Evolutionary conservation across 2,329 filamentous ascomycete genomes (phyloP).

Genomic region (Harringtonia aguacate): DNA sequence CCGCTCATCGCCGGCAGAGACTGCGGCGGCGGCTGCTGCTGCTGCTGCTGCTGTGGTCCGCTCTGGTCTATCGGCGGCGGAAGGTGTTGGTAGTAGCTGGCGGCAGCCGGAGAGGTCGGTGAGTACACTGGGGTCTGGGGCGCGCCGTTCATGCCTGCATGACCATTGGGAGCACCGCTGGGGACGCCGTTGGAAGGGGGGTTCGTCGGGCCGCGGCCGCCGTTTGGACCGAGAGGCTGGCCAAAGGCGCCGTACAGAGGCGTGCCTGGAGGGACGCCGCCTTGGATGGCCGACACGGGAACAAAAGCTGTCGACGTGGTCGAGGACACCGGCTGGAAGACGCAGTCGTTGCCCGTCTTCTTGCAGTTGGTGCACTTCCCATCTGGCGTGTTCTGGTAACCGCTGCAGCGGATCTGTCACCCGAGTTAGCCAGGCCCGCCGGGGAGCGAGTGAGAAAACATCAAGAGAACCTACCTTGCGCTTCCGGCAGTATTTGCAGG

Average conservation of each 20-base stretch:
- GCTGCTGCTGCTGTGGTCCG: not conserved
- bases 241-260: constrained; percentile 47
- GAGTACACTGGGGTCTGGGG: constrained; percentile 9
- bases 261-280: constrained; percentile 45
- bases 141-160: constrained; percentile 9
- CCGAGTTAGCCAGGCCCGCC: not conserved
- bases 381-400: constrained; percentile 46
- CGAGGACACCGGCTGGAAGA: constrained; percentile 49
- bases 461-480: constrained; percentile 34
- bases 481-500: constrained; percentile 50
- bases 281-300: constrained; percentile 46
- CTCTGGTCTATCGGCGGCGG: constrained; percentile 8
- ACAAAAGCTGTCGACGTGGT: constrained; percentile 44
- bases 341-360: constrained; percentile 50
- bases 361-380: constrained; percentile 52
- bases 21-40: not conserved
- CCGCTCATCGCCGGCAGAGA: too few relatives aligned
- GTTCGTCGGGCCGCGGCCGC: constrained; percentile 9
- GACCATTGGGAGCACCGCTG: constrained; percentile 6
- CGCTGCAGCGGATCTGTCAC: constrained; percentile 47
- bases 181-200: constrained; percentile 6
- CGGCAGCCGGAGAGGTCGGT: constrained; percentile 11
- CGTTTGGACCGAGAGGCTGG: constrained; percentile 31
- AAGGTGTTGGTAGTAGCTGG: constrained; percentile 7
- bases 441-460: not conserved